Evolutionary conservation across 75 land plant genomes (phyloP), one percentile per base, ranked within the genome.

Genomic region (Selaginella moellendorffii): DNA sequence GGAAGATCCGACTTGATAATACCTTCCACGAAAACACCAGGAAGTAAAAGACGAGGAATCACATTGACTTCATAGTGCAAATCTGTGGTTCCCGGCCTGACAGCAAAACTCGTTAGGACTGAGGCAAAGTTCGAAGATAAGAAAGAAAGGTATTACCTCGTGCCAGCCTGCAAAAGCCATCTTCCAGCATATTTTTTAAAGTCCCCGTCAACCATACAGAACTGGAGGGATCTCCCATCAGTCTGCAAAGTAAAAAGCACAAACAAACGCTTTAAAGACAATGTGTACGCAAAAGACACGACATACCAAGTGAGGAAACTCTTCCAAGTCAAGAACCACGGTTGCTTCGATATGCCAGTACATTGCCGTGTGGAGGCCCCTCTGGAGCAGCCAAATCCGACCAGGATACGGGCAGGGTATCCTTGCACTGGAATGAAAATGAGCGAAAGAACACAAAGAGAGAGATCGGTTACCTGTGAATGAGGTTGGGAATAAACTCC

Each of bases 321-420:
- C 98, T 65, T 74, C 79, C 2, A 93, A 82, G 76, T 93, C 98
- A 70, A 93, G 69, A 0, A 93, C 86, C 9, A 88, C 98, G 0
- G 86, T 81, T 54, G 98, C 98, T 77, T 93, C 90, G 56, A 93
- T 93, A 59, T 93, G 96, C 98, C 98, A 93, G 64, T 93, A 93
- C 67, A 93, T 62, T 17, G 87, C 81, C 14, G 83, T 31, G 68
- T 88, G 96, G 63, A 81, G 19, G 1, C 96, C 98, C 75, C 81
- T 79, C 67, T 89, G 98, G 72, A 85, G 83, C 65, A 93, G 42
- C 90, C 98, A 89, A 74, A 83, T 80, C 61, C 96, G 64, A 27
- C 90, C 96, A 1, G 83, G 79, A 71, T 89, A 78, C 25, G 87
- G 85, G 54, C 98, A 85, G 25, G 87, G 87, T 21, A 93, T 85